These are phyloP conservation scores for Inosperma sp. DNA, from an alignment of 768 basidiomycete genomes.

Conservation along the genomic window DNA sequence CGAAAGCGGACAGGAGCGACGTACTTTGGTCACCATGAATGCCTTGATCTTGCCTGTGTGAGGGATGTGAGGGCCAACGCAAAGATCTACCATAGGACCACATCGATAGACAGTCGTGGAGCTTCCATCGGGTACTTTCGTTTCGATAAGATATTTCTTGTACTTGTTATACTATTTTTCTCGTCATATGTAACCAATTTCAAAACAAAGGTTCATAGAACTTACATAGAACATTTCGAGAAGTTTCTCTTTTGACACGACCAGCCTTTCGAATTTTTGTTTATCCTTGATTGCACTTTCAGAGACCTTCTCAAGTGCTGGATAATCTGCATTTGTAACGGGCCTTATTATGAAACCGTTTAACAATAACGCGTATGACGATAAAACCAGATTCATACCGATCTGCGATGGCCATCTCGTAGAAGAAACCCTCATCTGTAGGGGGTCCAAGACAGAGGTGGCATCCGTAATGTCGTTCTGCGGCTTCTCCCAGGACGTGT, in stretches of 20 bases:
- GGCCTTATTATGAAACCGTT: constrained; percentile 41
- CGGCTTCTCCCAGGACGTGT: constrained; percentile 94
- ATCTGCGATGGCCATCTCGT: constrained; percentile 92
- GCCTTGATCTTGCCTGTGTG: constrained; percentile 98
- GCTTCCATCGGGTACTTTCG: constrained; percentile 93
- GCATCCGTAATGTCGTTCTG: constrained; percentile 94
- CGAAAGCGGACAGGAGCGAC: not conserved
- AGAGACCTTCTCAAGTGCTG: constrained; percentile 80
- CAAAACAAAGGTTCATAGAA: constrained; percentile 6
- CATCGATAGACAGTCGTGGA: constrained; percentile 98
- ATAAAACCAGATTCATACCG: constrained; percentile 50
- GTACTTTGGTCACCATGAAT: constrained; percentile 91
- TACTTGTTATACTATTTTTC: constrained; percentile 90
- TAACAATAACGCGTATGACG: too few relatives aligned
- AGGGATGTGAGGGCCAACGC: constrained; percentile 95
- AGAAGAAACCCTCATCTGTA: constrained; percentile 98
- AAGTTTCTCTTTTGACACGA: constrained; percentile 91
- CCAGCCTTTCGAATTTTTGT: constrained; percentile 93
- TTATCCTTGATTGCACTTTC: constrained; percentile 92
- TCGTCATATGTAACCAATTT: not conserved
- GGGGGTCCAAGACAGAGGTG: constrained; percentile 97
- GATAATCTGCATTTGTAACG: constrained; percentile 79
- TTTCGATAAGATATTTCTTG: constrained; percentile 92
- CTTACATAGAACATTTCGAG: constrained; percentile 93
- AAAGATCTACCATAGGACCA: constrained; percentile 97